These are phyloP conservation scores for Scolecobasidium constrictum DNA, from an alignment of 2,329 filamentous ascomycete genomes.

Conservation along the genomic window DNA sequence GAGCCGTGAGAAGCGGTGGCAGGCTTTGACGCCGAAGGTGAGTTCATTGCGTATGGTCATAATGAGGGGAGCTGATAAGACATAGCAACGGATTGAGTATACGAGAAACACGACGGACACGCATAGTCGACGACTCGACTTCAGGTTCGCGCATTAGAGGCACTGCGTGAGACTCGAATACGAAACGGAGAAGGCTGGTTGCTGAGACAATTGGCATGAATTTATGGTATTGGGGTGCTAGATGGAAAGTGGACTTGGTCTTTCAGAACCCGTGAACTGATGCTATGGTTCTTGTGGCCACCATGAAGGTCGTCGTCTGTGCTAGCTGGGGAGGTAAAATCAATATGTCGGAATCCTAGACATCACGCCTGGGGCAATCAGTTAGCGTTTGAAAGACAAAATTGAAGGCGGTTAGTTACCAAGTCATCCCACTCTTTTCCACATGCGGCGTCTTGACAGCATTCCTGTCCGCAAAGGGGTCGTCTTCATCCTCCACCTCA, in stretches of 20 bases:
- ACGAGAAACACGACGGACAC: slow-evolving; percentile 23
- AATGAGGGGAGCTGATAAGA: background rate
- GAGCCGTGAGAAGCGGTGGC: slow-evolving; percentile 22
- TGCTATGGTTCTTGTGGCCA: no score
- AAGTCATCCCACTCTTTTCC: slow-evolving; percentile 28
- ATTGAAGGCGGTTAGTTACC: no score
- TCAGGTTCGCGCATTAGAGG: slow-evolving; percentile 23
- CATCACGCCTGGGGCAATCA: background rate
- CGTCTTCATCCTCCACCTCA: slow-evolving; percentile 34
- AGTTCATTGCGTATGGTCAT: background rate
- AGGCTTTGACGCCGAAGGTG: slow-evolving; percentile 23
- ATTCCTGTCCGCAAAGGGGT: slow-evolving; percentile 77
- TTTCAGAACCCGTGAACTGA: no score
- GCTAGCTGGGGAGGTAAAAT: no score
- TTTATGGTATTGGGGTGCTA: no score
- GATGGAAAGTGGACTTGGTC: no score
- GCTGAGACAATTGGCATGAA: no score
- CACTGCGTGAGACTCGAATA: no score
- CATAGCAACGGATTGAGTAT: slow-evolving; percentile 22
- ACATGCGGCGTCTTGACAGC: slow-evolving; percentile 46
- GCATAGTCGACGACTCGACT: slow-evolving; percentile 23
- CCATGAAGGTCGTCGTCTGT: no score
- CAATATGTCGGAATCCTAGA: no score
- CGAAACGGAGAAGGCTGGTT: no score
- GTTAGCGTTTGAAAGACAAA: no score